Evolutionary conservation across 345 rosid genomes (phyloP).

Genomic region (Cochlearia excelsa): DNA sequence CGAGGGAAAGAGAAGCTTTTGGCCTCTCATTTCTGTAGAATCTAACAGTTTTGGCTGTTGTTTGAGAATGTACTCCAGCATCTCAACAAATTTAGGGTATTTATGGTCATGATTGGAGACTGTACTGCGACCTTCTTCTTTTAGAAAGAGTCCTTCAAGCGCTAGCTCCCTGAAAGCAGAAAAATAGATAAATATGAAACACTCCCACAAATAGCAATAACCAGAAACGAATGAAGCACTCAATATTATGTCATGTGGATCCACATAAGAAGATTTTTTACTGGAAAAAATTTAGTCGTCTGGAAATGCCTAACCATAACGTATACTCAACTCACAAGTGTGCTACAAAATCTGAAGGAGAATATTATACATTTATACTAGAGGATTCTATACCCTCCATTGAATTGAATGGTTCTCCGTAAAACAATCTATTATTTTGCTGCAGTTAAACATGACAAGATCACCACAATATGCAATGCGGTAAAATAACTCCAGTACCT

Average conservation of each 20-base stretch:
- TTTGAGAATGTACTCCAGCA: conserved; percentile 70
- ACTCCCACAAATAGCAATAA: conserved; percentile 13
- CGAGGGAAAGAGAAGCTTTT: conserved; percentile 76
- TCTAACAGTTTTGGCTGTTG: conserved; percentile 72
- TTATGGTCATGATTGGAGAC: conserved; percentile 46
- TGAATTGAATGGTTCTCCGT: background rate
- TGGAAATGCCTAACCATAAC: conserved; percentile 15
- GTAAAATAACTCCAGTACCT: conserved; percentile 49
- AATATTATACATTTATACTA: background rate
- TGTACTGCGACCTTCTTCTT: conserved; percentile 44
- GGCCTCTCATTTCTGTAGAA: conserved; percentile 65
- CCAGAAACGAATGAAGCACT: conserved; percentile 17
- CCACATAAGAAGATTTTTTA: conserved; percentile 4
- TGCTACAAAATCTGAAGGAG: conserved; percentile 14
- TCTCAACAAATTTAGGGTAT: conserved; percentile 68
- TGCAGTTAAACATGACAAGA: conserved; percentile 5
- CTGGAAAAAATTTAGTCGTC: conserved; percentile 8
- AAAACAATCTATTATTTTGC: conserved; percentile 11
- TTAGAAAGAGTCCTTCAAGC: conserved; percentile 78
- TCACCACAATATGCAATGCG: conserved; percentile 16
- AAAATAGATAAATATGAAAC: conserved; percentile 1
- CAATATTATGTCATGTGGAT: conserved; percentile 8
- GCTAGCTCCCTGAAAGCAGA: conserved; percentile 71
- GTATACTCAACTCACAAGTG: conserved; percentile 22
- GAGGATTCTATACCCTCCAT: conserved; percentile 21